These are phyloP conservation scores for Dendrobium nobile DNA, from an alignment of 106 monocot genomes.

Conservation along the genomic window DNA sequence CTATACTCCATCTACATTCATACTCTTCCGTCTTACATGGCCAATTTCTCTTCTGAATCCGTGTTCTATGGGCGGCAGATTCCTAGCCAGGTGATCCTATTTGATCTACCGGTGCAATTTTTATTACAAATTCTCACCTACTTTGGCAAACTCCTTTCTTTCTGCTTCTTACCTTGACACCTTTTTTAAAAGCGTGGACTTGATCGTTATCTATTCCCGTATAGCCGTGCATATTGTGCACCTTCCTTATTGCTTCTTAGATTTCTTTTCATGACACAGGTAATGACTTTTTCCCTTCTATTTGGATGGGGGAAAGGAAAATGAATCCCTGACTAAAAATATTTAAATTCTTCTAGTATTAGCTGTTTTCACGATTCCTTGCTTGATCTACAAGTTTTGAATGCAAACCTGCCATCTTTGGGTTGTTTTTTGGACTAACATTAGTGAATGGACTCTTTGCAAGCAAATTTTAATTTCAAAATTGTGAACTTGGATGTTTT, in stretches of 20 bases:
- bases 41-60: constrained; percentile 7
- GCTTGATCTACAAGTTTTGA: neutral
- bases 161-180: neutral
- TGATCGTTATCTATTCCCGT: neutral
- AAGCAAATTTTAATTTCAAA: neutral
- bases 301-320: neutral
- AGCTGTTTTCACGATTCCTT: neutral
- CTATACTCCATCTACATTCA: constrained; percentile 11
- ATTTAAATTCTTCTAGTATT: neutral
- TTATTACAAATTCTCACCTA: neutral
- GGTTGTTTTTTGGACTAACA: neutral
- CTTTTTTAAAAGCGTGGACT: neutral
- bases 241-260: neutral
- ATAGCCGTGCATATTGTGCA: neutral
- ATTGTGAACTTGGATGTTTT: neutral
- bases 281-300: neutral
- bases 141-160: neutral
- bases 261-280: neutral
- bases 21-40: constrained; percentile 8
- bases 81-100: constrained; percentile 8
- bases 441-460: neutral
- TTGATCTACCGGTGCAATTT: neutral
- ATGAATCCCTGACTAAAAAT: neutral
- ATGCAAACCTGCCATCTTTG: neutral
- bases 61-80: constrained; percentile 9